These are phyloP conservation scores for Wilcoxina mikolae DNA, from an alignment of 495 filamentous ascomycete species.

Conservation along the genomic window DNA sequence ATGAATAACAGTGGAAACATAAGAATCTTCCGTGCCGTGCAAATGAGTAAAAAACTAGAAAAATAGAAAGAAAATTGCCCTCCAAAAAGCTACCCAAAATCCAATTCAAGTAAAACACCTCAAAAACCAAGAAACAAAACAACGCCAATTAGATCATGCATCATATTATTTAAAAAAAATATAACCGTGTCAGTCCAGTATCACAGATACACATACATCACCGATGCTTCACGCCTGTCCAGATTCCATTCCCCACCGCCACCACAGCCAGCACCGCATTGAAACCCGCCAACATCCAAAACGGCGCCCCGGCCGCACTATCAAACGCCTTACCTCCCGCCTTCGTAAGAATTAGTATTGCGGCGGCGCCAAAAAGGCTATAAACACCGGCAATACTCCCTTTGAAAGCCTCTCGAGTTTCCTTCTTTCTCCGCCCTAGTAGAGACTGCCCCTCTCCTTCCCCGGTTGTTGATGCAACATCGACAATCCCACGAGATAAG, in stretches of 20 bases:
- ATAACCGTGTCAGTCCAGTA: too few species aligned
- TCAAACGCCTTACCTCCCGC: slow-evolving; percentile 69
- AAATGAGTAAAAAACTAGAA: too few species aligned
- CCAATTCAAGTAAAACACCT: too few species aligned
- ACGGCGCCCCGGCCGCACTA: slow-evolving; percentile 63
- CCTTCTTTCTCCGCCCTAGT: slow-evolving; percentile 25
- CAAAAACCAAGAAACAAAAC: too few species aligned
- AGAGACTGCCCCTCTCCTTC: slow-evolving; percentile 12
- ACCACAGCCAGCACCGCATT: slow-evolving; percentile 54
- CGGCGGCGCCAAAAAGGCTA: slow-evolving; percentile 75
- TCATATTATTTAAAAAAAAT: too few species aligned
- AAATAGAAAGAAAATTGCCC: too few species aligned
- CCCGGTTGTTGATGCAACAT: slow-evolving; percentile 24
- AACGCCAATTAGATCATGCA: too few species aligned
- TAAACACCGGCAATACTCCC: slow-evolving; percentile 91
- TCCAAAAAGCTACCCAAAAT: too few species aligned
- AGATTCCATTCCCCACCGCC: slow-evolving; percentile 5
- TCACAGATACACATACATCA: not conserved
- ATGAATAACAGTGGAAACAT: too few species aligned
- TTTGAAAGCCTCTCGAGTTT: slow-evolving; percentile 44
- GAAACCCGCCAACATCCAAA: slow-evolving; percentile 82
- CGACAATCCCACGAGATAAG: slow-evolving; percentile 62
- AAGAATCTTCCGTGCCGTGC: too few species aligned
- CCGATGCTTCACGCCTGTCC: not conserved
- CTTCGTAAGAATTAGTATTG: slow-evolving; percentile 84